phyloP scores from a whole-genome alignment of 2,329 filamentous ascomycete genomes.

The Sclerotinia sclerotiorum region DNA sequence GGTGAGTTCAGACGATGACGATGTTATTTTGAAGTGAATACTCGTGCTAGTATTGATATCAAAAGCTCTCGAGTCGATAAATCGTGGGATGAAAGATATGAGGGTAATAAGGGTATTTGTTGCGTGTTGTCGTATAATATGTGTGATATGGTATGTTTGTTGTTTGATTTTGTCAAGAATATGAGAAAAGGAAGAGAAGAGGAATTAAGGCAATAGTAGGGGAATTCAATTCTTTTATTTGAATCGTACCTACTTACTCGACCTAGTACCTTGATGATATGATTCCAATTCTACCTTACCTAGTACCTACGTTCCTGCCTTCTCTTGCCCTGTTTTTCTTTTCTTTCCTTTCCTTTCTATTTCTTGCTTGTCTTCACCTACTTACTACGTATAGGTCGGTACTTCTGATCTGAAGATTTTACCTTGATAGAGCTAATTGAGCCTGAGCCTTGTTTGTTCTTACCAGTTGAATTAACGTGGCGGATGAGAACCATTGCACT shows the following conservation, averaged over 20 bases:
- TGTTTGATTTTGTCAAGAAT: not conserved
- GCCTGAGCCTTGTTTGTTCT: not conserved
- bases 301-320: not conserved
- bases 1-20: not conserved
- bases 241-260: not conserved
- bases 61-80: too few species aligned
- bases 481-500: not conserved
- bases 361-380: not conserved
- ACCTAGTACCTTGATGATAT: not conserved
- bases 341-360: not conserved
- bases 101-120: not conserved
- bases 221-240: not conserved
- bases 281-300: not conserved
- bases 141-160: not conserved
- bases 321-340: conserved; percentile 13
- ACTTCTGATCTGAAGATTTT: not conserved
- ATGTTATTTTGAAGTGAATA: not conserved
- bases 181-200: not conserved
- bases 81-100: not conserved
- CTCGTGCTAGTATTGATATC: not conserved
- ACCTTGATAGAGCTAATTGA: not conserved
- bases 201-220: not conserved
- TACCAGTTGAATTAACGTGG: not conserved
- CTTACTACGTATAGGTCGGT: not conserved
- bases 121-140: not conserved